Base-by-base conservation (phyloP, 2,329 filamentous ascomycete species). In the Curvularia eragrostidis region DNA sequence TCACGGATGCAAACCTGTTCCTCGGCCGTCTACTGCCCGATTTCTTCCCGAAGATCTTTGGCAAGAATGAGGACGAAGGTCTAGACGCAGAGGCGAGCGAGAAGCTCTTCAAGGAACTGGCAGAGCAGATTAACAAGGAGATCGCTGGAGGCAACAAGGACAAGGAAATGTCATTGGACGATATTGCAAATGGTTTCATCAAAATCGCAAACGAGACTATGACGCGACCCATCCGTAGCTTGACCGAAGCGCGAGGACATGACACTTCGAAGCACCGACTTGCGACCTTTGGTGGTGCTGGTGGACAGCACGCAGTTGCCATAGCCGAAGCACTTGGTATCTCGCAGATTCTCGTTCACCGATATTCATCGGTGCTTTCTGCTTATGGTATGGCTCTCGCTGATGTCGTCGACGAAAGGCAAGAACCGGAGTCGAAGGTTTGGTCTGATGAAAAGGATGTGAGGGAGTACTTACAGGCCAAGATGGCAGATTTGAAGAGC, bases 31-130 rank as follows among this genome's bases (percentile, higher is more conserved):
- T 98, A 3, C 78, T 97, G 1, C 93, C 93, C 0, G 91, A 96
- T 61, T 96, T 95, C 81, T 97, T 97, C 71, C 93, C 93, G 0
- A 94, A 93, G 74, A 97, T 98, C 58, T 97, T 98, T 68, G 94
- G 94, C 44, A 89, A 91, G 74, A 89, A 93, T 43, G 93, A 97
- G 73, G 84, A 97, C 56, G 86, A 95, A 74, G 88, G 88, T 0
- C 78, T 97, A 1, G 93, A 97, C 71, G 81, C 85, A 1, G 84
- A 89, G 55, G 90, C 91, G 0, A 96, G 91, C 67, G 85, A 87
- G 73, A 87, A 85, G 67, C 84, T 91, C 1, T 90, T 97, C 59
- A 83, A 89, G 62, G 87, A 93, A 65, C 80, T 97, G 9, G 87
- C 92, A 0, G 84, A 89, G 38, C 83, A 91, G 68, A 90, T 97